A percentile compares a stretch with the other conserved stretches of the same genome.
These are phyloP conservation scores for Acacia acuminata DNA, from an alignment of 306 rosid species.

Conservation along the genomic window DNA sequence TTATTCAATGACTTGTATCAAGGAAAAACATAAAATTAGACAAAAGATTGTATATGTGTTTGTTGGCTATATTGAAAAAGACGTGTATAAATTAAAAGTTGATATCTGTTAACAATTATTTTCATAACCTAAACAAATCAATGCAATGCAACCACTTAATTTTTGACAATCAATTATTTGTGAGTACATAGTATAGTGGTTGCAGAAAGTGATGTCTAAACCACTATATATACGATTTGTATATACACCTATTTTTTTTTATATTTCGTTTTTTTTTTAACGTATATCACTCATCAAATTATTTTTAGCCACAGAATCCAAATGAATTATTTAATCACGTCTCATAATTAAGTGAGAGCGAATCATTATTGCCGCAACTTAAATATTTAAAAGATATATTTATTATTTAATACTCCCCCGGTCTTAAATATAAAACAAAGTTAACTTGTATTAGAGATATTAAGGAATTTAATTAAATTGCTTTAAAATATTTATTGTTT, in stretches of 20 bases:
- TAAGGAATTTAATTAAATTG: no score
- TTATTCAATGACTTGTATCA: background rate
- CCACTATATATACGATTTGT: constrained; percentile 3
- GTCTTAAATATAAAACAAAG: no score
- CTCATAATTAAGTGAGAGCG: background rate
- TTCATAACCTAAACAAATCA: background rate
- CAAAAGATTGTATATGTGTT: background rate
- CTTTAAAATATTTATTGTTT: no score
- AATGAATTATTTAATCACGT: background rate
- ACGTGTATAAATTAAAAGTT: background rate
- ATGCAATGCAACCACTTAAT: background rate
- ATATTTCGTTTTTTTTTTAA: background rate
- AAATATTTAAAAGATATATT: background rate
- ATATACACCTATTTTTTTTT: background rate
- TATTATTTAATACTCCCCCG: no score
- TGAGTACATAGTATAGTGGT: constrained; percentile 5
- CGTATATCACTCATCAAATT: background rate
- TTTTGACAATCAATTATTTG: constrained; percentile 25
- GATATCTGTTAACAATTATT: background rate
- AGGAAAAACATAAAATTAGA: background rate
- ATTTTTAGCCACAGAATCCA: background rate
- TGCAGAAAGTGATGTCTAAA: constrained; percentile 31
- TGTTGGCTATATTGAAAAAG: constrained; percentile 23
- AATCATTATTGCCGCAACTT: background rate
- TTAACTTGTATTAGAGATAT: no score